These are phyloP conservation scores for Wickerhamiella vanderwaltii DNA, from an alignment of 805 yeast species.

Conservation along the genomic window DNA sequence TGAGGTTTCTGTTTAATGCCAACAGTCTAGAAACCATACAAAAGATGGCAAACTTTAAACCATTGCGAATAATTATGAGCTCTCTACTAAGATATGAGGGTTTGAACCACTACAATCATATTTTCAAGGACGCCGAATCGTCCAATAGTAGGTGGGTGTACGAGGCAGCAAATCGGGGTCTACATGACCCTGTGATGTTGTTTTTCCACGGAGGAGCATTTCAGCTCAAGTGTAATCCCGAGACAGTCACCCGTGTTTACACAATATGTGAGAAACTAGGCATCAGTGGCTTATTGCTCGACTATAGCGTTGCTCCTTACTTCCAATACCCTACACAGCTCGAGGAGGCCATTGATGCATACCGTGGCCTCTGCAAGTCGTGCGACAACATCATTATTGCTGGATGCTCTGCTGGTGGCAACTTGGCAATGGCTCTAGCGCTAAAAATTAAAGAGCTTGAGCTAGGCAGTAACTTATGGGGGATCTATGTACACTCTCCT, in stretches of 20 bases:
- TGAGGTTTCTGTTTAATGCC: background rate
- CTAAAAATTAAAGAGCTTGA: background rate
- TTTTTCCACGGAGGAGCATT: constrained; percentile 8
- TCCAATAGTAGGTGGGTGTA: constrained; percentile 4
- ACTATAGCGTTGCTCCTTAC: constrained; percentile 2
- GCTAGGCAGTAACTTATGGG: background rate
- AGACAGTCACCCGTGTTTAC: background rate
- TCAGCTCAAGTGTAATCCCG: background rate
- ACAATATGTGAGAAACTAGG: background rate
- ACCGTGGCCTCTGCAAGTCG: background rate
- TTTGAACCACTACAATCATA: background rate
- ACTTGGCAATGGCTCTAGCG: background rate
- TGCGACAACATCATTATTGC: background rate
- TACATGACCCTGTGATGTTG: constrained; percentile 5
- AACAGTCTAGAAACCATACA: background rate
- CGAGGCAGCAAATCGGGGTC: constrained; percentile 1
- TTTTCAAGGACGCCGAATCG: background rate
- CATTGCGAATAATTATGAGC: background rate
- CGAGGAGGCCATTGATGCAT: background rate
- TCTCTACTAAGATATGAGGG: background rate
- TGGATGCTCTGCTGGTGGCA: constrained; percentile 8
- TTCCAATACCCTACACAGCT: constrained; percentile 6
- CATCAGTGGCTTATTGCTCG: constrained; percentile 2
- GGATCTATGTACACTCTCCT: background rate
- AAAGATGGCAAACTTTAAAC: background rate